Evolutionary conservation across 495 filamentous ascomycete species (phyloP).

Genomic region (Cudoniella acicularis): DNA sequence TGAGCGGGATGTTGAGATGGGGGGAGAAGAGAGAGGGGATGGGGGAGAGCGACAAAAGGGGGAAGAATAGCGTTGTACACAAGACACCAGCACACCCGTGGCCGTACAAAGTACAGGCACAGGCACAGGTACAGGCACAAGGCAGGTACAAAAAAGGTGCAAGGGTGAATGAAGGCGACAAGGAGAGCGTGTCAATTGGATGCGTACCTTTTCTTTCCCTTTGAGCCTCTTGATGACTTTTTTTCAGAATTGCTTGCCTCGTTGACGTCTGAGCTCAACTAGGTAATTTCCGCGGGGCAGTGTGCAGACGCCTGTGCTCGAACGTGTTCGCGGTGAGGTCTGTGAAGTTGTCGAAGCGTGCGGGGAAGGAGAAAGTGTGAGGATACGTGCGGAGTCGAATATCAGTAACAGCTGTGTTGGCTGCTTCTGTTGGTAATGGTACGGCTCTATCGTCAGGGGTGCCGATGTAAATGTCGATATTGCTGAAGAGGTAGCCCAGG

Average conservation of each 20-base stretch:
- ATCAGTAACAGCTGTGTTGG: too few relatives aligned
- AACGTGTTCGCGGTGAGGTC: neutral
- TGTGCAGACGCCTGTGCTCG: too few relatives aligned
- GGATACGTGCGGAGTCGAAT: too few relatives aligned
- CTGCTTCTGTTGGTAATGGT: neutral
- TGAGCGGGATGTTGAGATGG: neutral
- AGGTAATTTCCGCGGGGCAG: neutral
- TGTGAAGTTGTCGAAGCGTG: too few relatives aligned
- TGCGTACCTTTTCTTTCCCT: neutral
- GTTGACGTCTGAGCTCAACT: too few relatives aligned
- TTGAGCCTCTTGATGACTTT: too few relatives aligned
- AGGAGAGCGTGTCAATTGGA: neutral
- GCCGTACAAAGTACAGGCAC: neutral
- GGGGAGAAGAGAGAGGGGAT: neutral
- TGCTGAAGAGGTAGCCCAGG: too few relatives aligned
- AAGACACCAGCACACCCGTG: neutral
- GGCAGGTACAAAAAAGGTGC: neutral
- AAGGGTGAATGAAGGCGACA: neutral
- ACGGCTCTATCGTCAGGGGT: too few relatives aligned
- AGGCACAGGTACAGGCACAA: neutral
- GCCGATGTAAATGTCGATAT: too few relatives aligned
- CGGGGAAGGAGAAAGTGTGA: too few relatives aligned
- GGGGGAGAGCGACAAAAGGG: neutral
- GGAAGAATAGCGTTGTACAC: neutral
- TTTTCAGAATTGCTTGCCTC: too few relatives aligned